Percentiles rank a stretch among this genome's conserved stretches.
Conservation (phyloP, 768 basidiomycete species). For the Mycena chlorophos region DNA sequence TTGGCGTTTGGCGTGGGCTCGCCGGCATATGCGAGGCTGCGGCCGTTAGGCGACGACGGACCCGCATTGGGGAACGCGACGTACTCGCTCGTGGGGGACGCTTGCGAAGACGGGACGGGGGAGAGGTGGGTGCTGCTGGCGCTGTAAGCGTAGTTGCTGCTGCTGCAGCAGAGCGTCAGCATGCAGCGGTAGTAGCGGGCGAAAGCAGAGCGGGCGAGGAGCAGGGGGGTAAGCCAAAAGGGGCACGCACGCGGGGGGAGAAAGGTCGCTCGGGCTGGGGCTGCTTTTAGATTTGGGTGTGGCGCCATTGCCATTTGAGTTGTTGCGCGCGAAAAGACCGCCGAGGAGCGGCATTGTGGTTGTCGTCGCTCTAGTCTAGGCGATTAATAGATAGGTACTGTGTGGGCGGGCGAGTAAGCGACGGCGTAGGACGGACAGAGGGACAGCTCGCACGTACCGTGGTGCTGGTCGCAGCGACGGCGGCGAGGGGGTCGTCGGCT, state of each 20-base stretch:
- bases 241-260: neutral
- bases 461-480: neutral
- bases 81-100: constrained; percentile 13
- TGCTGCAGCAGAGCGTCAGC: neutral
- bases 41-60: constrained; percentile 15
- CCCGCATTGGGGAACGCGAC: constrained; percentile 11
- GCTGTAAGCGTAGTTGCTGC: neutral
- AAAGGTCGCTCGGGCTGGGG: constrained; percentile 1
- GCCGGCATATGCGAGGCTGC: constrained; percentile 17
- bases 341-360: constrained; percentile 22
- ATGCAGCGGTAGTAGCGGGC: neutral
- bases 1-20: neutral
- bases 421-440: neutral
- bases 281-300: constrained; percentile 7
- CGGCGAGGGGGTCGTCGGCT: neutral
- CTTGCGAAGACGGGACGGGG: neutral
- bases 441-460: too few species aligned
- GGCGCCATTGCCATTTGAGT: neutral
- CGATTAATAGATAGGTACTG: neutral
- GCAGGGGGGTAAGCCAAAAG: too few species aligned
- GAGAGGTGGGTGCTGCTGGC: neutral
- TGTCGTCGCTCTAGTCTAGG: neutral
- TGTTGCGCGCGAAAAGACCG: constrained; percentile 19
- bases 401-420: neutral
- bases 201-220: neutral